Evolutionary conservation across 306 rosid genomes (phyloP).

Genomic region (Nissolia schottii): DNA sequence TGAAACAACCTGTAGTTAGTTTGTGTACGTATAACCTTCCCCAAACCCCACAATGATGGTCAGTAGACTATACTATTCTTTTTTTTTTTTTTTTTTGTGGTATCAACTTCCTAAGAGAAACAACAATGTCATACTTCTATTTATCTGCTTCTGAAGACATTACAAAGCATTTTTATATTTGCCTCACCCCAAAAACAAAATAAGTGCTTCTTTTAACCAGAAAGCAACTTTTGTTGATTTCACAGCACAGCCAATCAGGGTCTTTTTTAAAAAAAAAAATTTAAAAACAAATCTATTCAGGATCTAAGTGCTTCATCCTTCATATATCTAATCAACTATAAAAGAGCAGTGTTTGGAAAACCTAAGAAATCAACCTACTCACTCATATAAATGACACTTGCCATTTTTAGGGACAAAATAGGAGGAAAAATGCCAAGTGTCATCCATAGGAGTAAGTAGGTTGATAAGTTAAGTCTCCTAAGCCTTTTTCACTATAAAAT

Average conservation of each 20-base stretch:
- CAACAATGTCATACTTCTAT: not conserved
- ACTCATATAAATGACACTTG: too few relatives aligned
- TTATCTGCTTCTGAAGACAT: not conserved
- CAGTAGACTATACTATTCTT: not conserved
- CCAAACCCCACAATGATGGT: not conserved
- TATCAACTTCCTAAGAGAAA: not conserved
- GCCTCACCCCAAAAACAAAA: not conserved
- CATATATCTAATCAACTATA: not conserved
- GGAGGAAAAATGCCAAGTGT: too few relatives aligned
- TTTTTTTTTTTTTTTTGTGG: not conserved
- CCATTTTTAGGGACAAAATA: too few relatives aligned
- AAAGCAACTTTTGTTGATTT: not conserved
- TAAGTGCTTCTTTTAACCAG: not conserved
- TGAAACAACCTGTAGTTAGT: not conserved
- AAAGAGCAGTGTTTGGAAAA: too few relatives aligned
- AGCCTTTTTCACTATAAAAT: too few relatives aligned
- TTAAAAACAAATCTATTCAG: too few relatives aligned
- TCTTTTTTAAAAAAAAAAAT: too few relatives aligned
- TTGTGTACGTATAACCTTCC: not conserved
- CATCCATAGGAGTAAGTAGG: too few relatives aligned
- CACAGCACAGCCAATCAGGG: not conserved
- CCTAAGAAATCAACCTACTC: too few relatives aligned
- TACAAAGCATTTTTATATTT: not conserved
- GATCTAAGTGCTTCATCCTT: slow-evolving; percentile 1
- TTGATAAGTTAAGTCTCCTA: too few relatives aligned